Conservation (phyloP, 2,329 filamentous ascomycete species). For the Scorias spongiosa region DNA sequence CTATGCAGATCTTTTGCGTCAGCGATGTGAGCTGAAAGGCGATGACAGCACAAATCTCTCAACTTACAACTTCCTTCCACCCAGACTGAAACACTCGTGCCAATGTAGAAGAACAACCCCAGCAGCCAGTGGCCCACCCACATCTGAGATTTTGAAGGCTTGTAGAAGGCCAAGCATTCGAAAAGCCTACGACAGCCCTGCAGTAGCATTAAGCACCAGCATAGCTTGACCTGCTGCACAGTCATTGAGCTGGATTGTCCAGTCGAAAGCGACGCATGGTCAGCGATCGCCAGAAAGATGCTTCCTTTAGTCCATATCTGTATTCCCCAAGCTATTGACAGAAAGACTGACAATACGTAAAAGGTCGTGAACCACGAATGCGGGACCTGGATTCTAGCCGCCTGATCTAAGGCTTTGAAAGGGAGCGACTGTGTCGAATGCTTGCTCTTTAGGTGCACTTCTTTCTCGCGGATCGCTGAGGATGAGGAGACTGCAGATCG, state of each 20-base stretch:
- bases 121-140: conserved; percentile 70
- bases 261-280: conserved; percentile 7
- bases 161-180: conserved; percentile 53
- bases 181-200: conserved; percentile 64
- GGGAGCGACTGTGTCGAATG: conserved; percentile 1
- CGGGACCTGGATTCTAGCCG: conserved; percentile 50
- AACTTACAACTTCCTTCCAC: conserved; percentile 59
- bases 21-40: background rate
- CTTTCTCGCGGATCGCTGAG: conserved; percentile 1
- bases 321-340: conserved; percentile 58
- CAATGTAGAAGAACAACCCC: conserved; percentile 62
- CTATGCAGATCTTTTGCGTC: conserved; percentile 2
- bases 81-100: conserved; percentile 65
- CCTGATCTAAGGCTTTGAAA: conserved; percentile 23
- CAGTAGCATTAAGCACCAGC: conserved; percentile 57
- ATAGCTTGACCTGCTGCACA: conserved; percentile 45
- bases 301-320: conserved; percentile 44
- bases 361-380: conserved; percentile 86
- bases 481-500: conserved; percentile 23
- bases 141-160: conserved; percentile 62
- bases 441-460: background rate
- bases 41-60: conserved; percentile 1
- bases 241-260: conserved; percentile 33
- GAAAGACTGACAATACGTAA: conserved; percentile 56
- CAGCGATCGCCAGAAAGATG: conserved; percentile 35